Base-by-base conservation (phyloP, 768 basidiomycete genomes). In the Calvatia gigantea region DNA sequence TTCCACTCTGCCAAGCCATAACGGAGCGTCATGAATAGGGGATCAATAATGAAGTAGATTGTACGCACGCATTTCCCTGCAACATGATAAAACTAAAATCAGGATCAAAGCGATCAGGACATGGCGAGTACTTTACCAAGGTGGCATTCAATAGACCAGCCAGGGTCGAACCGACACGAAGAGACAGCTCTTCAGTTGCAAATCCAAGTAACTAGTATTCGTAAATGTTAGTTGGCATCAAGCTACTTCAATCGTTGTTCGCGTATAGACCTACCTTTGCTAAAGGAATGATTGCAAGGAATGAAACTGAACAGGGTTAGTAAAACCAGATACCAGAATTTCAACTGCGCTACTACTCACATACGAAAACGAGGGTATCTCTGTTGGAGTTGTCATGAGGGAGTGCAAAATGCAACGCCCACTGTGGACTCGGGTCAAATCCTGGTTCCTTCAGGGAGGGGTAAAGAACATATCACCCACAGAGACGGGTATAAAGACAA, bases 121-220 rank as follows among this genome's bases (percentile, higher is more conserved):
- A 38, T 38, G 33, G 31, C 17, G 38, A 33, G 44, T 17, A 45
- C 65, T 80, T 60, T 61, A 91, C 87, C 60, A 91, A 73, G 12
- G 91, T 94, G 19, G 92, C 92, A 70, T 94, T 94, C 53, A 94
- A 67, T 2, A 94, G 77, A 35, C 91, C 91, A 2, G 91, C 90
- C 9, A 92, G 71, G 1, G 91, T 91, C 67, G 90, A 86, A 1
- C 91, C 92, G 1, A 93, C 85, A 28, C 91, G 83, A 53, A 91
- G 64, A 2, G 92, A 89, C 15, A 94, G 61, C 60, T 94, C 89
- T 57, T 94, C 92, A 0, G 92, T 94, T 1, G 90, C 90, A 64
- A 92, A 93, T 1, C 85, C 87, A 2, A 94, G 76, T 4, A 93
- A 70, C 87, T 90, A 54, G 12, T n/a, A 53, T 37, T 25, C 38